Conservation (phyloP, 495 filamentous ascomycete genomes). For the Podospora bellae-mahoneyi region DNA sequence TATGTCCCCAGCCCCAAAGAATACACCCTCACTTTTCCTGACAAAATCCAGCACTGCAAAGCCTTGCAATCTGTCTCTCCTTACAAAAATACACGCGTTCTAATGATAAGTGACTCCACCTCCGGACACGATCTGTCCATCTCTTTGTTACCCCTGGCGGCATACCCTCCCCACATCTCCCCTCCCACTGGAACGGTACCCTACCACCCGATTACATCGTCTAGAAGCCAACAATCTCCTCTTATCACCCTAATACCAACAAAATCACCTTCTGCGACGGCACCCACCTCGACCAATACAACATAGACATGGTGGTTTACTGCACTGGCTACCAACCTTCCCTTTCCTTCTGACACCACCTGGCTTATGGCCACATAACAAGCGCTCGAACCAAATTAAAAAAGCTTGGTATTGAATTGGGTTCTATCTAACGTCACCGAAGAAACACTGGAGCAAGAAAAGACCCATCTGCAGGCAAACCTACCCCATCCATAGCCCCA, state of each 20-base stretch:
- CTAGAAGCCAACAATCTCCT: slow-evolving; percentile 45
- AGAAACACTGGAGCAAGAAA: background rate
- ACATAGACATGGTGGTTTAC: slow-evolving; percentile 48
- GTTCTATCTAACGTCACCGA: background rate
- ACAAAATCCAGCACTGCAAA: slow-evolving; percentile 46
- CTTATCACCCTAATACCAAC: slow-evolving; percentile 33
- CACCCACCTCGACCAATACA: slow-evolving; percentile 28
- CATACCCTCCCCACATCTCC: slow-evolving; percentile 36
- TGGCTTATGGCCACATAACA: background rate
- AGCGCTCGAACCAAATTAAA: background rate
- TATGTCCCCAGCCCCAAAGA: slow-evolving; percentile 40
- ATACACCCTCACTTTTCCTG: slow-evolving; percentile 40
- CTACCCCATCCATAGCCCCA: slow-evolving; percentile 26
- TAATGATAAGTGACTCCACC: slow-evolving; percentile 51
- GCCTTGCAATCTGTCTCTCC: slow-evolving; percentile 38
- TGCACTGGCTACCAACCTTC: slow-evolving; percentile 49
- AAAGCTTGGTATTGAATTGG: background rate
- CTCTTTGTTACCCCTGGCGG: slow-evolving; percentile 35
- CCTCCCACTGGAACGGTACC: slow-evolving; percentile 45
- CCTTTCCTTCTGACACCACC: slow-evolving; percentile 46
- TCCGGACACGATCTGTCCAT: slow-evolving; percentile 47
- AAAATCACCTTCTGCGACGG: slow-evolving; percentile 45
- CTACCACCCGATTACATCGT: slow-evolving; percentile 39
- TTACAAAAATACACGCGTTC: slow-evolving; percentile 36
- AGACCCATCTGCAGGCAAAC: background rate